Conservation (phyloP, 2,329 filamentous ascomycete species). For the Colletotrichum sp. region DNA sequence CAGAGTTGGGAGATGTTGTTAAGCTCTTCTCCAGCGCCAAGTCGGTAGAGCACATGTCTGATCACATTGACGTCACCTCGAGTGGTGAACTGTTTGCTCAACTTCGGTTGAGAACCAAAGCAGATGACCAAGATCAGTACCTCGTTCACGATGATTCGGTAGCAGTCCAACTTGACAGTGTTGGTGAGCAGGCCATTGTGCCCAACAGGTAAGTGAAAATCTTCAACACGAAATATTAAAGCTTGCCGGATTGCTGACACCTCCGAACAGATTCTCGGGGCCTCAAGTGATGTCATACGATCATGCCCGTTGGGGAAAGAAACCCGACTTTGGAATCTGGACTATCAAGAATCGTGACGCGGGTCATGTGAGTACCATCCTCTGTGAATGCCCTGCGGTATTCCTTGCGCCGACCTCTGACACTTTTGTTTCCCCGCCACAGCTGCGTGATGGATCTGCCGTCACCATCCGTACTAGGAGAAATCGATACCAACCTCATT, state of each 20-base stretch:
- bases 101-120: not conserved
- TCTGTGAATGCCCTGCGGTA: too few relatives aligned
- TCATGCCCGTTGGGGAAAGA: not conserved
- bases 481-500: not conserved
- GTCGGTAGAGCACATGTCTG: not conserved
- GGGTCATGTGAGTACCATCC: not conserved
- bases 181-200: not conserved
- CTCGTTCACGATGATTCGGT: not conserved
- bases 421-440: not conserved
- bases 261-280: not conserved
- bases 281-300: not conserved
- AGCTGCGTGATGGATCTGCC: not conserved
- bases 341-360: not conserved
- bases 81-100: not conserved
- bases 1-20: not conserved
- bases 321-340: not conserved
- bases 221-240: accelerated
- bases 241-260: not conserved
- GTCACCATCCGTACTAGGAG: not conserved
- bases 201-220: not conserved
- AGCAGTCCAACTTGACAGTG: not conserved
- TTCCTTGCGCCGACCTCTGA: not conserved
- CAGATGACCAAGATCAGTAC: not conserved
- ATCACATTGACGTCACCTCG: not conserved
- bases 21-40: not conserved